Percentiles rank a stretch among this genome's conserved stretches.
These are phyloP conservation scores for Chrysanthemum makinoi DNA, from an alignment of 129 eudicot species.

Conservation along the genomic window DNA sequence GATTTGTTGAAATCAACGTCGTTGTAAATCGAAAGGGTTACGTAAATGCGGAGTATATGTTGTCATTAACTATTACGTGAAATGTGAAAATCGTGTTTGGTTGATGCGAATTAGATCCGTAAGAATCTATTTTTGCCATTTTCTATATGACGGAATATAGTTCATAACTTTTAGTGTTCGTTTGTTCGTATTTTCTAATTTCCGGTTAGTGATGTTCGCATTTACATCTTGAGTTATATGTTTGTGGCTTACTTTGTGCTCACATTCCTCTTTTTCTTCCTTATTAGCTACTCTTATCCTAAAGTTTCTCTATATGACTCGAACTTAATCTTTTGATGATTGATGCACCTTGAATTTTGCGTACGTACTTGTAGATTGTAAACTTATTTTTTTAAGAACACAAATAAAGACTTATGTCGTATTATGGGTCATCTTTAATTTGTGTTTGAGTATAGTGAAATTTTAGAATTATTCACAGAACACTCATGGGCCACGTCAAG, in stretches of 20 bases:
- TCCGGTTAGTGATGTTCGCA: conserved; percentile 6
- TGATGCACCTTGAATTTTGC: no score
- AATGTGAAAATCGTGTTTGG: neutral
- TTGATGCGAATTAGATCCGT: neutral
- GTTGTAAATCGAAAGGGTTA: neutral
- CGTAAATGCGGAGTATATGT: neutral
- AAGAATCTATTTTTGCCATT: neutral
- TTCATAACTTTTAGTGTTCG: neutral
- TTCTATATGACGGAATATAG: neutral
- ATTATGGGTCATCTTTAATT: no score
- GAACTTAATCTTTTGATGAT: no score
- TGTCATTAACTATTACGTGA: neutral
- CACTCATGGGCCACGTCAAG: no score
- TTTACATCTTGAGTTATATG: neutral
- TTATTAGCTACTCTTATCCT: no score
- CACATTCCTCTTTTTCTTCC: no score
- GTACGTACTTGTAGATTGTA: no score
- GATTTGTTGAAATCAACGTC: neutral
- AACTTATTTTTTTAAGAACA: no score
- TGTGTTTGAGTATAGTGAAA: no score
- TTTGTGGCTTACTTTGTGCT: neutral
- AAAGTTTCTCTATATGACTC: no score
- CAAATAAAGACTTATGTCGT: no score
- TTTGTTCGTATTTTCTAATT: neutral
- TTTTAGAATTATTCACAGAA: no score